Percentiles rank a stretch among this genome's conserved stretches.
Conservation (phyloP, 805 yeast species). For the Lipomyces yamanashiensis region DNA sequence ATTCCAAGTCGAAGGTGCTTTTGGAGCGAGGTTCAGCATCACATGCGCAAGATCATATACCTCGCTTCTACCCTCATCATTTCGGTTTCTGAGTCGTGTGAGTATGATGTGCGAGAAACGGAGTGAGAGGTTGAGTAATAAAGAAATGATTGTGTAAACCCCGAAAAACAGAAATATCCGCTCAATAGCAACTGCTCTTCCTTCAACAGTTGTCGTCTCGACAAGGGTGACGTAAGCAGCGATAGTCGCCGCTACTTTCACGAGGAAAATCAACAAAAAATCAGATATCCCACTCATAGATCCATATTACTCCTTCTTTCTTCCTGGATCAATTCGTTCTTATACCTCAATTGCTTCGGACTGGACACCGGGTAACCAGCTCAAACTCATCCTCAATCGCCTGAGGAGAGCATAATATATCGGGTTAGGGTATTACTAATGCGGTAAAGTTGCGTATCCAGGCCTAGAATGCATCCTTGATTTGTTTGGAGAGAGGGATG, state of each 20-base stretch:
- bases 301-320: background rate
- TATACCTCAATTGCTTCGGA: too few relatives aligned
- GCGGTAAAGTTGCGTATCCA: too few relatives aligned
- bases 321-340: too few relatives aligned
- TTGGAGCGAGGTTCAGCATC: slow-evolving; percentile 26
- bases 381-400: too few relatives aligned
- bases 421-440: too few relatives aligned
- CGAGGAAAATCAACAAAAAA: background rate
- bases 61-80: slow-evolving; percentile 2
- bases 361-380: too few relatives aligned
- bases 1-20: slow-evolving; percentile 27
- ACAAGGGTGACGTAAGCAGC: slow-evolving; percentile 8
- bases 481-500: too few relatives aligned
- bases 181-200: slow-evolving; percentile 6
- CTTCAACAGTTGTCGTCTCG: slow-evolving; percentile 1
- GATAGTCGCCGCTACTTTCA: background rate
- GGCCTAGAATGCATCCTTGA: too few relatives aligned
- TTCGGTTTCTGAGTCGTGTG: too few relatives aligned
- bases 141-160: slow-evolving; percentile 9
- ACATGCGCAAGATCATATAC: slow-evolving; percentile 30
- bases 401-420: too few relatives aligned
- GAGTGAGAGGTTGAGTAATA: background rate
- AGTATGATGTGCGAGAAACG: too few relatives aligned
- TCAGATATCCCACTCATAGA: background rate
- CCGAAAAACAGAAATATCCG: slow-evolving; percentile 27